Evolutionary conservation across 2,329 filamentous ascomycete genomes (phyloP).

Genomic region (Chrysoporthe deuterocubensis): DNA sequence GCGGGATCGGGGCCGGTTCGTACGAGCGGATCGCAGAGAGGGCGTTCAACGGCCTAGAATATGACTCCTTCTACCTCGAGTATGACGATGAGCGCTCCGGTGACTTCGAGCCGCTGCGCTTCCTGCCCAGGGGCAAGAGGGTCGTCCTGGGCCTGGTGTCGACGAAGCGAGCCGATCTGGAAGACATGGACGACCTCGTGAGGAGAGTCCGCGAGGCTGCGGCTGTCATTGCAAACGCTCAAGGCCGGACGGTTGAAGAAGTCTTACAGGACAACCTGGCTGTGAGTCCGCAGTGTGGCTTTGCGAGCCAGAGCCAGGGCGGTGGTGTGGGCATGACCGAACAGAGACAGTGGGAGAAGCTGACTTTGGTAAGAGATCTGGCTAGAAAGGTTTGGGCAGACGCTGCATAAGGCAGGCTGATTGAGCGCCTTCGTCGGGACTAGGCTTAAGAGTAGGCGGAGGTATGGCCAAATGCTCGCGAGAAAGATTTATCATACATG

Average conservation of each 20-base stretch:
- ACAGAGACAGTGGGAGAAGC: slow-evolving; percentile 16
- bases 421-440: no score
- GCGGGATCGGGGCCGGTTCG: slow-evolving; percentile 52
- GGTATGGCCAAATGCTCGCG: no score
- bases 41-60: slow-evolving; percentile 52
- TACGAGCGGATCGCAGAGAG: slow-evolving; percentile 56
- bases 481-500: no score
- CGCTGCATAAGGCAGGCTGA: not conserved
- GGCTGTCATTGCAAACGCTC: slow-evolving; percentile 61
- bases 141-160: slow-evolving; percentile 56
- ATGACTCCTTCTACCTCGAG: slow-evolving; percentile 57
- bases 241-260: slow-evolving; percentile 54
- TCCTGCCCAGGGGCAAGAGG: slow-evolving; percentile 52
- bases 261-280: slow-evolving; percentile 59
- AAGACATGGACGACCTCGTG: slow-evolving; percentile 49
- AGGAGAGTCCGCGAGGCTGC: slow-evolving; percentile 51
- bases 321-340: slow-evolving; percentile 13
- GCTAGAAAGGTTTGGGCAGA: slow-evolving; percentile 13
- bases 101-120: slow-evolving; percentile 53
- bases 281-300: slow-evolving; percentile 61
- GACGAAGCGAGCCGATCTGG: slow-evolving; percentile 52
- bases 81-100: slow-evolving; percentile 54
- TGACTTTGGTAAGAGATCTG: slow-evolving; percentile 15
- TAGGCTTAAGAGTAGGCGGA: no score
- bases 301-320: slow-evolving; percentile 34